Conservation (phyloP, 1,284 basidiomycete genomes). For the Trichosporon sp. region DNA sequence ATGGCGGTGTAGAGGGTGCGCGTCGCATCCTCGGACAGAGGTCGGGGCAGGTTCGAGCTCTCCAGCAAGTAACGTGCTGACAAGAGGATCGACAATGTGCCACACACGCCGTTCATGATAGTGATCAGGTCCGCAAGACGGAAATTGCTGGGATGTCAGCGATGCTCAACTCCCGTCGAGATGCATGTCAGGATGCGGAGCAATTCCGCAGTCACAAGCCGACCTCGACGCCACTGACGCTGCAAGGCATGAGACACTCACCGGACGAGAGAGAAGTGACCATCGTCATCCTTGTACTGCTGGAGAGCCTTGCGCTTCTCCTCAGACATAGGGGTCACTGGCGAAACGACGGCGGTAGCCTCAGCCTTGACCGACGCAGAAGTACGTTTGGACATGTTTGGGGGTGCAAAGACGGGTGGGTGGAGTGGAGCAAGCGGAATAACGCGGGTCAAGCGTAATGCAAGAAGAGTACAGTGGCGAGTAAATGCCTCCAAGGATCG, state of each 20-base stretch:
- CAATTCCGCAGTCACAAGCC: background rate
- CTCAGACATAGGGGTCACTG: conserved; percentile 34
- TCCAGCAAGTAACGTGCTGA: conserved; percentile 86
- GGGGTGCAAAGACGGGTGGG: background rate
- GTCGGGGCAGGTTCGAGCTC: conserved; percentile 66
- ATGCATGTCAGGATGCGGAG: background rate
- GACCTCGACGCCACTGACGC: background rate
- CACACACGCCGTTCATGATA: conserved; percentile 99
- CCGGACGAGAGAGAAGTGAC: conserved; percentile 95
- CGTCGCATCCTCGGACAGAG: conserved; percentile 46
- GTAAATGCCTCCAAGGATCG: background rate
- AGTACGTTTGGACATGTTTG: conserved; percentile 8
- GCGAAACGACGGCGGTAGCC: background rate
- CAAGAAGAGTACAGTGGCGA: background rate
- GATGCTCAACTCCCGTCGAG: background rate
- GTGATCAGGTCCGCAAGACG: conserved; percentile 97
- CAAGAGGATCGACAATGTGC: conserved; percentile 86
- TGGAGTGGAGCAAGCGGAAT: conserved; percentile 12
- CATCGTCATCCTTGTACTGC: conserved; percentile 82
- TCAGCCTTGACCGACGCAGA: conserved; percentile 14
- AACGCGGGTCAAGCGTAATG: background rate
- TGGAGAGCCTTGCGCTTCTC: conserved; percentile 66
- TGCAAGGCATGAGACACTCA: conserved; percentile 53
- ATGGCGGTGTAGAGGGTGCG: conserved; percentile 77
- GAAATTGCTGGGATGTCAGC: conserved; percentile 72